Conservation (phyloP, 2,329 filamentous ascomycete species). For the Neofusicoccum cordaticola region DNA sequence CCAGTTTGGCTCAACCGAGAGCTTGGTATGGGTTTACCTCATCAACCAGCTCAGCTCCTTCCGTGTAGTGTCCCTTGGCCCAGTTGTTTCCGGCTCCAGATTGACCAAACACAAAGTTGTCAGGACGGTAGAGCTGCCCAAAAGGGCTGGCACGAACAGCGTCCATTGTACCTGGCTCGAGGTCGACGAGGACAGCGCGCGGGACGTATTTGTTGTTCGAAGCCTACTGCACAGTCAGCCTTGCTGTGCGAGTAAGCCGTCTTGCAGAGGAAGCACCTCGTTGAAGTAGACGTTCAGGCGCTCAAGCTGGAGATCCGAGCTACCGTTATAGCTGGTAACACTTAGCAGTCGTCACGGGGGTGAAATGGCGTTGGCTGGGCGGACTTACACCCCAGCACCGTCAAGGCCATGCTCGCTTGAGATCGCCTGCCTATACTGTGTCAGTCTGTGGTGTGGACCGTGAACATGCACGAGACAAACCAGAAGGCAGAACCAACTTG, state of each 20-base stretch:
- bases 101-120: constrained; percentile 99
- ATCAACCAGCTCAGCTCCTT: constrained; percentile 98
- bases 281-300: constrained; percentile 99
- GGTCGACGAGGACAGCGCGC: constrained; percentile 97
- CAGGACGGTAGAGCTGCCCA: constrained; percentile 97
- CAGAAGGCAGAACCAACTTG: constrained; percentile 99
- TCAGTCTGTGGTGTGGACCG: constrained; percentile 19
- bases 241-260: constrained; percentile 19
- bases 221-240: constrained; percentile 57
- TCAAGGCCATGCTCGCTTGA: constrained; percentile 85
- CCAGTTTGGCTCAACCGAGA: too few relatives aligned
- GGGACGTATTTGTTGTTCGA: constrained; percentile 99
- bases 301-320: constrained; percentile 98
- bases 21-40: too few relatives aligned
- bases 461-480: constrained; percentile 49
- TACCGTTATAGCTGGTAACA: constrained; percentile 79
- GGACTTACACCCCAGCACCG: constrained; percentile 85
- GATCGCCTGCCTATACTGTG: constrained; percentile 49
- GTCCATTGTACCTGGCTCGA: constrained; percentile 99
- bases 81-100: constrained; percentile 99
- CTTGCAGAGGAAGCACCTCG: constrained; percentile 57
- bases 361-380: not conserved
- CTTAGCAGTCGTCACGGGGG: constrained; percentile 25
- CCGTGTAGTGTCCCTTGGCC: constrained; percentile 99
- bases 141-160: constrained; percentile 97